phyloP scores from a whole-genome alignment of 2,329 filamentous ascomycete genomes.

The Aspergillus sp. region DNA sequence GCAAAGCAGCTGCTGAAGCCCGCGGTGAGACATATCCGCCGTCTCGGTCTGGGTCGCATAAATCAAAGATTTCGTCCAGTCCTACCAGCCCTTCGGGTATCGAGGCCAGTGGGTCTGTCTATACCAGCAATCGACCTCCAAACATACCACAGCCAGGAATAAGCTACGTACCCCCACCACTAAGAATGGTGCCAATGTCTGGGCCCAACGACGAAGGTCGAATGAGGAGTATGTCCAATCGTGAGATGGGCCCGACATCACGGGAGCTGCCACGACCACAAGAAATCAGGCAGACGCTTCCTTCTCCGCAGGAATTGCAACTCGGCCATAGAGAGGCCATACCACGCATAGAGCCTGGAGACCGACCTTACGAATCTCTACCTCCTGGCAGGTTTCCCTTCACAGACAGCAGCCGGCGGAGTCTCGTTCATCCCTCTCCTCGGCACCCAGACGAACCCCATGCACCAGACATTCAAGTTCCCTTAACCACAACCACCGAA shows the following conservation, averaged over 20 bases:
- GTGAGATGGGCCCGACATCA: constrained; percentile 21
- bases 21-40: constrained; percentile 41
- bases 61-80: constrained; percentile 28
- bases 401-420: constrained; percentile 24
- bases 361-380: constrained; percentile 23
- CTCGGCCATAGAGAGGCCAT: constrained; percentile 29
- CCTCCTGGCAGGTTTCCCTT: constrained; percentile 25
- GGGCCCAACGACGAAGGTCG: constrained; percentile 18
- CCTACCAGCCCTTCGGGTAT: constrained; percentile 32
- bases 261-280: constrained; percentile 29
- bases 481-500: constrained; percentile 20
- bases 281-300: constrained; percentile 29
- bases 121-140: constrained; percentile 16
- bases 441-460: constrained; percentile 23
- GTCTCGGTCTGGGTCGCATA: constrained; percentile 26
- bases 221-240: constrained; percentile 21
- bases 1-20: constrained; percentile 38
- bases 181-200: constrained; percentile 17
- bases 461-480: constrained; percentile 20
- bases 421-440: constrained; percentile 23
- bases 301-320: constrained; percentile 30
- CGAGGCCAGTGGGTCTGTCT: constrained; percentile 20
- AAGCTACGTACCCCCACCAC: constrained; percentile 20
- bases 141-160: constrained; percentile 20
- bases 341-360: constrained; percentile 23